Evolutionary conservation across 2,329 filamentous ascomycete genomes (phyloP).

Genomic region (Penicillium sp.): DNA sequence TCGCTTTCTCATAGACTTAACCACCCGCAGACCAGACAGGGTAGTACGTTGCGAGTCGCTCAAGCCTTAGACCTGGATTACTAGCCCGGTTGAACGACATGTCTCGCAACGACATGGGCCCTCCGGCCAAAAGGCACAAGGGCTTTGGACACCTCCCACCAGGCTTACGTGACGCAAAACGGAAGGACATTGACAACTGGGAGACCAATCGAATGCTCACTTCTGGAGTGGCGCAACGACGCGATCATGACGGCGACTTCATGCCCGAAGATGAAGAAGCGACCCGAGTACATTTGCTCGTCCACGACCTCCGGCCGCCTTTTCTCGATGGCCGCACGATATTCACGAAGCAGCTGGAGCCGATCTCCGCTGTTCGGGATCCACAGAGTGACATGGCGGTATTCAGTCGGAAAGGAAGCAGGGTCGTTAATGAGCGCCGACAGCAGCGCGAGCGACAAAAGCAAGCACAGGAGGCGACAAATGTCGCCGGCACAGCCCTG

Average conservation of each 20-base stretch:
- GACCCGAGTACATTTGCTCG: slow-evolving; percentile 77
- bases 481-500: slow-evolving; percentile 77
- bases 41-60: not conserved
- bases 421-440: slow-evolving; percentile 79
- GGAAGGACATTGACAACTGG: slow-evolving; percentile 94
- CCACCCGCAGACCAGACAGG: not conserved
- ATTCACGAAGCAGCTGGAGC: slow-evolving; percentile 94
- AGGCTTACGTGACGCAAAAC: slow-evolving; percentile 48
- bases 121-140: slow-evolving; percentile 35
- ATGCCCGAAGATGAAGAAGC: slow-evolving; percentile 76
- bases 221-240: slow-evolving; percentile 83
- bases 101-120: slow-evolving; percentile 29
- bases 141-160: slow-evolving; percentile 28
- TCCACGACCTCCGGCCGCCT: slow-evolving; percentile 87
- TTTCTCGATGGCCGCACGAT: slow-evolving; percentile 91
- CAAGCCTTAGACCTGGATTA: not conserved
- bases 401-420: slow-evolving; percentile 89
- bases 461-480: slow-evolving; percentile 90
- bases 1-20: not conserved
- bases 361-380: slow-evolving; percentile 83
- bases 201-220: slow-evolving; percentile 98
- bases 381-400: slow-evolving; percentile 98
- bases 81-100: slow-evolving; percentile 16
- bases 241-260: slow-evolving; percentile 73
- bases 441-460: slow-evolving; percentile 89